Evolutionary conservation across 495 filamentous ascomycete genomes (phyloP).

Genomic region (Chaetomidium leptoderma): DNA sequence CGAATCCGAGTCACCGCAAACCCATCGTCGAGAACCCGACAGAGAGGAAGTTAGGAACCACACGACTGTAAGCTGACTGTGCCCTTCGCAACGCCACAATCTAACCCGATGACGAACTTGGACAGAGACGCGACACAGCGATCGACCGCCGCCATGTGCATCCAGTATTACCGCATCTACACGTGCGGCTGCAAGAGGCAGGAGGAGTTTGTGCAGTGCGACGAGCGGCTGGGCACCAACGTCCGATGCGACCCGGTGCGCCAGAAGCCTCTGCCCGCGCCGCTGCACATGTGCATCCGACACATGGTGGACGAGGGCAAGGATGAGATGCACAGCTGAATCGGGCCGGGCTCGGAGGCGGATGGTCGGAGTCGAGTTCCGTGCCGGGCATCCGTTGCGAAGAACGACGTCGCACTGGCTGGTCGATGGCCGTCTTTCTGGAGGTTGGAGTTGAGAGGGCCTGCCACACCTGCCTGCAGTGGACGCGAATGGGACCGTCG

Average conservation of each 20-base stretch:
- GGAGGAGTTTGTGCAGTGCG: slow-evolving; percentile 5
- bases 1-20: no score
- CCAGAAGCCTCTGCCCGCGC: neutral
- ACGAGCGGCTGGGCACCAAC: slow-evolving; percentile 4
- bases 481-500: no score
- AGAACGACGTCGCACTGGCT: no score
- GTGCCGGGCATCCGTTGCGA: neutral
- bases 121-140: no score
- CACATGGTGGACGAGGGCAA: slow-evolving; percentile 4
- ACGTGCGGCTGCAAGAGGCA: neutral
- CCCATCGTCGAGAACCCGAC: no score
- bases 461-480: no score
- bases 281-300: neutral
- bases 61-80: no score
- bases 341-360: neutral
- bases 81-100: no score
- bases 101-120: no score
- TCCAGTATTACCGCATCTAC: neutral
- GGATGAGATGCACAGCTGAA: slow-evolving; percentile 6
- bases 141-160: neutral
- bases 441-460: no score
- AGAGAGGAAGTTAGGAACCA: no score
- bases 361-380: neutral
- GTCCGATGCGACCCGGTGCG: neutral
- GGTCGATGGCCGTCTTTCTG: no score